phyloP scores from a whole-genome alignment of 352 stramenopile genomes.

The Phytopythium oedochilum region DNA sequence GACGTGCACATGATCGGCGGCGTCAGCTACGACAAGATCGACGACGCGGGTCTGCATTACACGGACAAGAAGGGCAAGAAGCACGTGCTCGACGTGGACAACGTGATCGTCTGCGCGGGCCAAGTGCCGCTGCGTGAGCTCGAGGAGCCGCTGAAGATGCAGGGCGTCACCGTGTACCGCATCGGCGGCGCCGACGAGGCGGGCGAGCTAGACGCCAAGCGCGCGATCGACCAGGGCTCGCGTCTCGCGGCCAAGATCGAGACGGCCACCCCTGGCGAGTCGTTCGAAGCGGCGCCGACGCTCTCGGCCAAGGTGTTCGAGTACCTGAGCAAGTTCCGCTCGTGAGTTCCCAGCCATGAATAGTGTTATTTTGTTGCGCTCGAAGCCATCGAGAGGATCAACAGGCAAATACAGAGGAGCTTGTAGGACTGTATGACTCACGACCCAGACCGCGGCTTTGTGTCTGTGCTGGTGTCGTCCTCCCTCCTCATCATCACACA shows the following conservation, averaged over 20 bases:
- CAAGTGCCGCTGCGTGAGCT: slow-evolving; percentile 91
- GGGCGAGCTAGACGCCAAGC: slow-evolving; percentile 95
- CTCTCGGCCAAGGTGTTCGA: slow-evolving; percentile 46
- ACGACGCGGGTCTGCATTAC: slow-evolving; percentile 93
- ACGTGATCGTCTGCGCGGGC: slow-evolving; percentile 95
- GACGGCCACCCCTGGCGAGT: slow-evolving; percentile 66
- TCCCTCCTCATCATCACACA: too few species aligned
- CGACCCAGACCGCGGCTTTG: too few species aligned
- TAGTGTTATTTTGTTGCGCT: slow-evolving; percentile 2
- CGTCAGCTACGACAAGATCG: slow-evolving; percentile 94
- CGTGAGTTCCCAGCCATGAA: slow-evolving; percentile 17
- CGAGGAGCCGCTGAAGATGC: slow-evolving; percentile 66
- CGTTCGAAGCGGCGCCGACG: slow-evolving; percentile 32
- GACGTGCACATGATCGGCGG: slow-evolving; percentile 92
- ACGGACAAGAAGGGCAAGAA: slow-evolving; percentile 83
- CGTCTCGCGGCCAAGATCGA: slow-evolving; percentile 83
- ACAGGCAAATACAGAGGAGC: neutral
- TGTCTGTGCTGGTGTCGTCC: too few species aligned
- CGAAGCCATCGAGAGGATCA: neutral
- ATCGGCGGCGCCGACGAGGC: slow-evolving; percentile 95
- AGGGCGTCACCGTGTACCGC: slow-evolving; percentile 86
- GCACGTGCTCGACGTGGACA: slow-evolving; percentile 92
- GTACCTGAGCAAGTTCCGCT: slow-evolving; percentile 42
- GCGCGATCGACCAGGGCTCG: slow-evolving; percentile 96
- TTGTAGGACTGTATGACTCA: too few species aligned